Percentiles rank a stretch among this genome's conserved stretches.
Evolutionary conservation across 768 basidiomycete genomes (phyloP).

Genomic region (Mycena metata): DNA sequence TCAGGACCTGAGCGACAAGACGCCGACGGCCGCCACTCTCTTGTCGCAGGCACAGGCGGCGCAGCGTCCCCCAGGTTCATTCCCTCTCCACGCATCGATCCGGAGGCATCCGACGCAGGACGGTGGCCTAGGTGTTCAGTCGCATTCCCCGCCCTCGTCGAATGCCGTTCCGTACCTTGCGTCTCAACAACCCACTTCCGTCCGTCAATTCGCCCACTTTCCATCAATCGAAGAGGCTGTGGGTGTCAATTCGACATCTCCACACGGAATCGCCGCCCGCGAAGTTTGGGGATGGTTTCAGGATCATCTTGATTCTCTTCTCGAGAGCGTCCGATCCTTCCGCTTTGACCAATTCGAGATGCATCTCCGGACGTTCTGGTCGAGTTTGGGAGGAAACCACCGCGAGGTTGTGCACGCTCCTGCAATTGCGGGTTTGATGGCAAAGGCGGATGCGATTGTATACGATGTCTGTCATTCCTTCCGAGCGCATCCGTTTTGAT

Average conservation of each 20-base stretch:
- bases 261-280: slow-evolving; percentile 83
- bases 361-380: slow-evolving; percentile 90
- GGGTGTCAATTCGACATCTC: slow-evolving; percentile 77
- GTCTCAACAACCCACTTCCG: slow-evolving; percentile 69
- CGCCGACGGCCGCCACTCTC: slow-evolving; percentile 83
- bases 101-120: slow-evolving; percentile 80
- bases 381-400: slow-evolving; percentile 76
- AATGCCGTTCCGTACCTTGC: slow-evolving; percentile 63
- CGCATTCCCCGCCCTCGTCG: slow-evolving; percentile 69
- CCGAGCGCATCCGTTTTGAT: slow-evolving; percentile 36
- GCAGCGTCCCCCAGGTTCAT: slow-evolving; percentile 69
- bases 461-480: slow-evolving; percentile 77
- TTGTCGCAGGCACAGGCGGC: slow-evolving; percentile 83
- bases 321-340: slow-evolving; percentile 82
- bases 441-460: slow-evolving; percentile 89
- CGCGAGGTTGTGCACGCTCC: slow-evolving; percentile 93
- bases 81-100: slow-evolving; percentile 80
- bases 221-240: slow-evolving; percentile 90
- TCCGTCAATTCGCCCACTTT: slow-evolving; percentile 84
- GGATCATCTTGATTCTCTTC: slow-evolving; percentile 86
- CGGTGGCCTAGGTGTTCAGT: slow-evolving; percentile 63
- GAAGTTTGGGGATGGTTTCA: slow-evolving; percentile 95
- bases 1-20: slow-evolving; percentile 85
- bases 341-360: slow-evolving; percentile 93
- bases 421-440: slow-evolving; percentile 89